Conservation (phyloP, 768 basidiomycete genomes). For the Termitomyces sp. region DNA sequence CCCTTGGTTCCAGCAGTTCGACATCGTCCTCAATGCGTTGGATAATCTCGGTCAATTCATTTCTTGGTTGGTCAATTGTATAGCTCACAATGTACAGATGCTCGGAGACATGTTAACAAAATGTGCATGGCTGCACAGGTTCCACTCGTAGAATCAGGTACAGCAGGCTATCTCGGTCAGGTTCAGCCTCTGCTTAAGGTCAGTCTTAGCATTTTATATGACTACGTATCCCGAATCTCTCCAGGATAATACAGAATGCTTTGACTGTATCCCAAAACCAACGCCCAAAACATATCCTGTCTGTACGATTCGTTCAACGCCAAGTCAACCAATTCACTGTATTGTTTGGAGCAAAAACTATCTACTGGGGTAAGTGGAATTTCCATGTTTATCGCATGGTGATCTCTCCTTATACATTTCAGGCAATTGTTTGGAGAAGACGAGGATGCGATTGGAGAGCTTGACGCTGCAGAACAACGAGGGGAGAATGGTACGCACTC, state of each 20-base stretch:
- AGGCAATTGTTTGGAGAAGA: slow-evolving; percentile 96
- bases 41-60: slow-evolving; percentile 81
- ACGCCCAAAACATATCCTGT: slow-evolving; percentile 95
- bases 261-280: slow-evolving; percentile 91
- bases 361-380: slow-evolving; percentile 69
- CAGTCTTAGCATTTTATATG: slow-evolving; percentile 4
- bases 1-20: slow-evolving; percentile 85
- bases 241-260: slow-evolving; percentile 89
- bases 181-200: slow-evolving; percentile 93
- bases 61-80: not conserved
- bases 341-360: slow-evolving; percentile 99
- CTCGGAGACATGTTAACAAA: slow-evolving; percentile 91
- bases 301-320: slow-evolving; percentile 96
- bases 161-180: slow-evolving; percentile 95
- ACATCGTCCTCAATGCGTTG: slow-evolving; percentile 91
- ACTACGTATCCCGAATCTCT: not conserved
- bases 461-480: slow-evolving; percentile 87
- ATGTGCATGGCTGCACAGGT: slow-evolving; percentile 94
- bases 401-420: slow-evolving; percentile 1
- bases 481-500: slow-evolving; percentile 82
- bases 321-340: slow-evolving; percentile 95
- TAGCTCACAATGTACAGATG: slow-evolving; percentile 45
- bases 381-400: not conserved
- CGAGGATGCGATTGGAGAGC: slow-evolving; percentile 71
- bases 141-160: slow-evolving; percentile 93